phyloP scores from a whole-genome alignment of 1,139 yeast species.

The Blastobotrys raffinosifermentans region DNA sequence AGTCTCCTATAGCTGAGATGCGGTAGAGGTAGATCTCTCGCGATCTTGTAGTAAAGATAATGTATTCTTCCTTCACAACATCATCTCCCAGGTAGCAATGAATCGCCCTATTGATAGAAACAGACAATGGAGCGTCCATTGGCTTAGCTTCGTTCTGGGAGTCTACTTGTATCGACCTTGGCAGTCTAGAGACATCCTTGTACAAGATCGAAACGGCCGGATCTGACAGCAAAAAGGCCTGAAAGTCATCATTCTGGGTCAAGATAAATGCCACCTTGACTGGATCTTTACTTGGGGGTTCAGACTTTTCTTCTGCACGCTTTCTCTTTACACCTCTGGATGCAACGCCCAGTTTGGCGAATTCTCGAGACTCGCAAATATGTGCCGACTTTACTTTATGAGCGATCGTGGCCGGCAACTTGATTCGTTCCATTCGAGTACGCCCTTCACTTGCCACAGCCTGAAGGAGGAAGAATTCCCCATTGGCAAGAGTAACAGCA shows the following conservation, averaged over 20 bases:
- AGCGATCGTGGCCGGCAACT: slow-evolving; percentile 5
- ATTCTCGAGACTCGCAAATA: not conserved
- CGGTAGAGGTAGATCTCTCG: slow-evolving; percentile 66
- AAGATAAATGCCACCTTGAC: no score
- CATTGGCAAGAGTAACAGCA: slow-evolving; percentile 20
- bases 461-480: slow-evolving; percentile 12
- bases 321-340: no score
- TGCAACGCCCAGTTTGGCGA: not conserved
- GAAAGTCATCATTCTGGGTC: no score
- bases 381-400: slow-evolving; percentile 13
- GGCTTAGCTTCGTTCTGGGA: no score
- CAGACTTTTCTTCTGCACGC: no score
- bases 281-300: no score
- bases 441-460: slow-evolving; percentile 1
- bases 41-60: slow-evolving; percentile 68
- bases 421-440: slow-evolving; percentile 5
- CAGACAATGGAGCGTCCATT: no score
- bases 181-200: no score
- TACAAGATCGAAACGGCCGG: no score
- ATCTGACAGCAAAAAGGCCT: no score
- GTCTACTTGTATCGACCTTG: no score
- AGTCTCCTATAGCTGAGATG: not conserved
- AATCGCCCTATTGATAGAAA: no score
- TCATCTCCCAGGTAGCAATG: slow-evolving; percentile 49
- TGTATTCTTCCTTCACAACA: slow-evolving; percentile 45